Conservation (phyloP, 768 basidiomycete genomes). For the Mycena venus region DNA sequence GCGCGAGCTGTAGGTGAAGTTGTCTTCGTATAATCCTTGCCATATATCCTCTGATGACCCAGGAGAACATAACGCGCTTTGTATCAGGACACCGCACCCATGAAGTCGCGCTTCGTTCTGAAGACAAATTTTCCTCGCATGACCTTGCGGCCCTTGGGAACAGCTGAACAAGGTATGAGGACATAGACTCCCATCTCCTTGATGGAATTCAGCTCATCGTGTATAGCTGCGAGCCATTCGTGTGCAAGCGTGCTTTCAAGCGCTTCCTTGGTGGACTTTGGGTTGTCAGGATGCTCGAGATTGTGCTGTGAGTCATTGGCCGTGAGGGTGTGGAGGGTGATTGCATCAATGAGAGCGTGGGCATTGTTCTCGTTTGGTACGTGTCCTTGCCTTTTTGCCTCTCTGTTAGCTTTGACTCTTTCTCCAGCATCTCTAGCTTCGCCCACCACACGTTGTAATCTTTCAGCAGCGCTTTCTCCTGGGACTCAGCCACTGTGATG, state of each 20-base stretch:
- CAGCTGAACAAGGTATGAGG: conserved; percentile 34
- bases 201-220: too few species aligned
- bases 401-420: too few species aligned
- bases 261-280: background rate
- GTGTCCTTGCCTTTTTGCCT: background rate
- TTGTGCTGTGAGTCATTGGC: background rate
- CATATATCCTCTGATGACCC: too few species aligned
- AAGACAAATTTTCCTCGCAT: conserved; percentile 48
- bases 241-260: background rate
- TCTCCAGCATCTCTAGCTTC: background rate
- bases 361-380: background rate
- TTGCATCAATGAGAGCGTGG: background rate
- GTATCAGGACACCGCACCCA: too few species aligned
- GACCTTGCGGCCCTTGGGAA: conserved; percentile 39
- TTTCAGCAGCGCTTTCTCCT: background rate
- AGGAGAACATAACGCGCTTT: too few species aligned
- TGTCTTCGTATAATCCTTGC: too few species aligned
- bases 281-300: background rate
- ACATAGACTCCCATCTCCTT: too few species aligned
- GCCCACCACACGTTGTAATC: background rate
- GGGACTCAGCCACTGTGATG: too few species aligned
- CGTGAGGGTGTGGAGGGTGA: background rate
- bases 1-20: too few species aligned
- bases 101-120: too few species aligned
- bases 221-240: too few species aligned